A percentile compares a stretch with the other conserved stretches of the same genome.
Evolutionary conservation across 345 rosid species (phyloP).

Genomic region (Clausena lansium): DNA sequence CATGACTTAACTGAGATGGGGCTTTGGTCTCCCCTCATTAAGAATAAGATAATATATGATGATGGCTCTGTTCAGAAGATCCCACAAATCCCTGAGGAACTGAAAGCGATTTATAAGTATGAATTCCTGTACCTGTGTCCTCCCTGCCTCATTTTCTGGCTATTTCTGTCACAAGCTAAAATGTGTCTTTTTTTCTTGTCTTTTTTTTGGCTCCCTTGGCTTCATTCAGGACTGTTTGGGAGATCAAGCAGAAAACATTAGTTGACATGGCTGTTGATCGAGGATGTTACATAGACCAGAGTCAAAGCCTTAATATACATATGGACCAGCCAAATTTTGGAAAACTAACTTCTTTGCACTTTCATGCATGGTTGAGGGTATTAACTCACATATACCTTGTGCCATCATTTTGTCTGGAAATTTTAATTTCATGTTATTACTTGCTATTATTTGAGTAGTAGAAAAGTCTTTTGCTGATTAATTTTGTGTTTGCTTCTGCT

Average conservation of each 20-base stretch:
- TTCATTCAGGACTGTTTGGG: constrained; percentile 84
- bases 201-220: not conserved
- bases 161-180: not conserved
- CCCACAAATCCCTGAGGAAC: constrained; percentile 64
- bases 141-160: not conserved
- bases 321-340: constrained; percentile 90
- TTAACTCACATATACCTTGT: not conserved
- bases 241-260: constrained; percentile 86
- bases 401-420: not conserved
- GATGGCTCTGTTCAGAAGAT: constrained; percentile 77
- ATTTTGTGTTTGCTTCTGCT: not conserved
- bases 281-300: constrained; percentile 90
- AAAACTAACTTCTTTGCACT: constrained; percentile 82
- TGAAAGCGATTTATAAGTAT: constrained; percentile 79
- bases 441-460: not conserved
- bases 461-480: not conserved
- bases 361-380: constrained; percentile 89
- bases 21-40: constrained; percentile 72
- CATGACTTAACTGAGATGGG: constrained; percentile 91
- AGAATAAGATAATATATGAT: constrained; percentile 71
- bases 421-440: not conserved
- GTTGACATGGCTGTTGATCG: constrained; percentile 96
- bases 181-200: not conserved
- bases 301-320: constrained; percentile 91
- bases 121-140: not conserved